Evolutionary conservation across 23 red algal species (phyloP).

Genomic region (Cyanidium caldarium): DNA sequence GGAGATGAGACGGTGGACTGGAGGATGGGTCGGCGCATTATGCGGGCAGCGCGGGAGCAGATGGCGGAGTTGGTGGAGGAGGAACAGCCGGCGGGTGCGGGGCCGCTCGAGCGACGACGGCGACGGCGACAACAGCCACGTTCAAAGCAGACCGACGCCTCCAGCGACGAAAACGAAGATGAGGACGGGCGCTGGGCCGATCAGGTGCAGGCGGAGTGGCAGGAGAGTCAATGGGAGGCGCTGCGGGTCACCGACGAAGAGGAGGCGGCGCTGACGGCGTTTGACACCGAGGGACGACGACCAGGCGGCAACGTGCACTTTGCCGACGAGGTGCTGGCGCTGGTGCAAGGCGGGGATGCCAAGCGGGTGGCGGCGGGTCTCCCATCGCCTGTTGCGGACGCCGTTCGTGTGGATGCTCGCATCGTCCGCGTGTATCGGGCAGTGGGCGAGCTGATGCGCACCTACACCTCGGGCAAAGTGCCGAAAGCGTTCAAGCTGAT

Average conservation of each 20-base stretch:
- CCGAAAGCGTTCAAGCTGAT: conserved; percentile 96
- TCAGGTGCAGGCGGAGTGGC: no score
- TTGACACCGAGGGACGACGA: neutral
- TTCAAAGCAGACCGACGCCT: no score
- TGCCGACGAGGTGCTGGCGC: neutral
- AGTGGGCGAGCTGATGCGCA: conserved; percentile 78
- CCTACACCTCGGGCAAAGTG: conserved; percentile 71
- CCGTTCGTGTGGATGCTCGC: neutral
- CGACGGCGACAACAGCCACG: no score
- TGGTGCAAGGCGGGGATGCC: neutral
- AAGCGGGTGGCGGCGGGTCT: neutral
- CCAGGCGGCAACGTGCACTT: neutral
- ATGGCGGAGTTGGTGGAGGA: no score
- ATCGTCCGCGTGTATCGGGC: neutral
- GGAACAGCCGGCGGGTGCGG: no score
- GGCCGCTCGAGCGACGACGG: no score
- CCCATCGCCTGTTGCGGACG: neutral
- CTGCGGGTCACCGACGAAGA: neutral
- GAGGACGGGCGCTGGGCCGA: no score
- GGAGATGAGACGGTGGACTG: no score
- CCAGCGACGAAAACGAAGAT: no score
- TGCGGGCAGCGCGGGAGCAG: no score
- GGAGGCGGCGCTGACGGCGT: neutral
- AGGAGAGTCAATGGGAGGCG: no score
- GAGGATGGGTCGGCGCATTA: no score